Percentiles rank a stretch among this genome's conserved stretches.
Conservation (phyloP, 768 basidiomycete genomes). For the Pisolithus tinctorius region DNA sequence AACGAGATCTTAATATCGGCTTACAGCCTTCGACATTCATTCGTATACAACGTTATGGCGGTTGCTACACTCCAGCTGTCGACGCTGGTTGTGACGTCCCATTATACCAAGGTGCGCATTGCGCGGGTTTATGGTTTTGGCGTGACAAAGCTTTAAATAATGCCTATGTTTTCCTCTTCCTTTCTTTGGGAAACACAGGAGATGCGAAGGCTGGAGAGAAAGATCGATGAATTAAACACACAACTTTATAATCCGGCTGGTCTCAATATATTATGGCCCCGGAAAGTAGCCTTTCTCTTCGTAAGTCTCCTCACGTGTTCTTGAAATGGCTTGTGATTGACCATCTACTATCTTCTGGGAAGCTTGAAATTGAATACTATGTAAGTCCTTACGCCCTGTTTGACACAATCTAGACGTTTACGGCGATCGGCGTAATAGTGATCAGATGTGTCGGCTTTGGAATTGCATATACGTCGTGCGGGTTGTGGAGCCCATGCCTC, state of each 20-base stretch:
- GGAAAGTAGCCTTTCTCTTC: conserved; percentile 81
- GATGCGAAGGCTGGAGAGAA: conserved; percentile 56
- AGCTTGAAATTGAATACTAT: conserved; percentile 97
- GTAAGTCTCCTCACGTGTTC: conserved; percentile 46
- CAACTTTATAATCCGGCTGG: conserved; percentile 80
- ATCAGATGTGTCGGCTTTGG: not conserved
- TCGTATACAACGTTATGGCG: conserved; percentile 74
- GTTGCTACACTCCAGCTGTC: conserved; percentile 79
- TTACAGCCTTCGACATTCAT: conserved; percentile 64
- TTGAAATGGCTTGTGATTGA: conserved; percentile 1
- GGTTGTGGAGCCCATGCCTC: no score
- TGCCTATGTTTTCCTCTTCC: not conserved
- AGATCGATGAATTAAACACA: conserved; percentile 64
- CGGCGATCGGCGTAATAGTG: not conserved
- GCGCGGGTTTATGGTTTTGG: no score
- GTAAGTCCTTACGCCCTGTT: conserved; percentile 39
- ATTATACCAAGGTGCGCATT: conserved; percentile 70
- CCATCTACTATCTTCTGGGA: conserved; percentile 1
- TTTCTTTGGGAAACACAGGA: conserved; percentile 45
- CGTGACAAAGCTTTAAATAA: no score
- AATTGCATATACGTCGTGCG: no score
- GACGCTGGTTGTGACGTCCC: conserved; percentile 56
- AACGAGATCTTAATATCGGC: conserved; percentile 87
- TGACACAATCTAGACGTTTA: not conserved
- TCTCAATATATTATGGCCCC: conserved; percentile 81